phyloP scores from a whole-genome alignment of 441 rosid genomes.

The Erysimum cheiri region DNA sequence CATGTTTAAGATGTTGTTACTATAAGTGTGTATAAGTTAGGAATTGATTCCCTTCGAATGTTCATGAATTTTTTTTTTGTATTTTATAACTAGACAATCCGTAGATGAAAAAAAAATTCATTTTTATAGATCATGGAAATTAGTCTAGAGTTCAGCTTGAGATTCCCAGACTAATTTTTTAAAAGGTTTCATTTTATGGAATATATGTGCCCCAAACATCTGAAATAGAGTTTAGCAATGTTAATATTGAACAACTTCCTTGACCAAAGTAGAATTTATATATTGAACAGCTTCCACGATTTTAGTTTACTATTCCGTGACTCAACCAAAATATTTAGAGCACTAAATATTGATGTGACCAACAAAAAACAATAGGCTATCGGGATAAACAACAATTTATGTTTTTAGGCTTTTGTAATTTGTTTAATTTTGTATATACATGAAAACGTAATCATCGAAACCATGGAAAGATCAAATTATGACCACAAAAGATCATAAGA shows the following conservation, averaged over 20 bases:
- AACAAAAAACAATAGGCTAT: constrained; percentile 1
- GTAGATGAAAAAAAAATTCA: too few relatives aligned
- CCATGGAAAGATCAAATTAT: not conserved
- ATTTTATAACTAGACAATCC: too few relatives aligned
- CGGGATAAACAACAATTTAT: not conserved
- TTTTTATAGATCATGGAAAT: too few relatives aligned
- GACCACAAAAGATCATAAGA: not conserved
- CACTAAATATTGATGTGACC: constrained; percentile 20
- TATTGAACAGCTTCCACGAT: constrained; percentile 11
- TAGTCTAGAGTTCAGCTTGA: too few relatives aligned
- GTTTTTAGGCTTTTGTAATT: not conserved
- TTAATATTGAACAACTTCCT: constrained; percentile 6
- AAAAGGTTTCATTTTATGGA: not conserved
- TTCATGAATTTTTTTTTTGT: too few relatives aligned
- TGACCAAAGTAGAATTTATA: not conserved
- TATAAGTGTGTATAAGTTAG: too few relatives aligned
- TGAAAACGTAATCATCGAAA: not conserved
- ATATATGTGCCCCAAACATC: not conserved
- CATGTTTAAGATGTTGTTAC: too few relatives aligned
- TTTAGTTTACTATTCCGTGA: constrained; percentile 17
- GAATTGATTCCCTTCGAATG: too few relatives aligned
- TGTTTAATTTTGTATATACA: not conserved
- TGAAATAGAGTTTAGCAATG: constrained; percentile 1
- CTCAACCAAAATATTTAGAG: constrained; percentile 9
- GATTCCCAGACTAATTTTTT: not conserved